Conservation (phyloP, 805 yeast genomes). For the Candida railenensis region DNA sequence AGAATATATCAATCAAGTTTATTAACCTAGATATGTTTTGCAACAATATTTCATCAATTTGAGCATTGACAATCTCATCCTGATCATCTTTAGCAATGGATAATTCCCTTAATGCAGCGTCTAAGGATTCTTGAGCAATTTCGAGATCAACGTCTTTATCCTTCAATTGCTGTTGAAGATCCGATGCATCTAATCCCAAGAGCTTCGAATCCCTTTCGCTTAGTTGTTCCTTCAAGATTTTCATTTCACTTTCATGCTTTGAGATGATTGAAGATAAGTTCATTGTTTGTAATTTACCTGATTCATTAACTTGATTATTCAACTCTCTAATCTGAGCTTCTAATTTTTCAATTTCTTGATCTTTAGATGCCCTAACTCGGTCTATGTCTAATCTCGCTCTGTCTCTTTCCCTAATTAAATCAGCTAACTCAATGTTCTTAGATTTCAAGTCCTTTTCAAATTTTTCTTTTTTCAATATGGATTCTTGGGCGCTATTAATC, state of each 20-base stretch:
- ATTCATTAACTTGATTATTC: constrained; percentile 54
- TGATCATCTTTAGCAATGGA: constrained; percentile 49
- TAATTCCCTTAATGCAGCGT: constrained; percentile 62
- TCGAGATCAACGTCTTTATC: constrained; percentile 80
- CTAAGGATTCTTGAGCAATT: constrained; percentile 76
- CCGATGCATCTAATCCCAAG: constrained; percentile 20
- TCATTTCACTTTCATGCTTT: constrained; percentile 64
- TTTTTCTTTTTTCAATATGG: constrained; percentile 78
- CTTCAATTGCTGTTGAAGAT: constrained; percentile 46
- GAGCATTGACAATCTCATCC: constrained; percentile 55
- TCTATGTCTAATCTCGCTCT: constrained; percentile 83
- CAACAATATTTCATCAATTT: constrained; percentile 52
- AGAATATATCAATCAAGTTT: constrained; percentile 64
- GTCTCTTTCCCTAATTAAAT: constrained; percentile 84
- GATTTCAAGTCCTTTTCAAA: constrained; percentile 80
- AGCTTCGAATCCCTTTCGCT: constrained; percentile 28
- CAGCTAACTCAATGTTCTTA: constrained; percentile 85
- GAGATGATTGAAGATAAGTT: constrained; percentile 59
- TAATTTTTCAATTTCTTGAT: constrained; percentile 61
- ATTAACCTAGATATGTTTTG: constrained; percentile 50
- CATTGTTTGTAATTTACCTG: constrained; percentile 62
- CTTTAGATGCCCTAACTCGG: constrained; percentile 61
- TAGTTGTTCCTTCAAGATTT: constrained; percentile 49
- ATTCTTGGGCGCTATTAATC: constrained; percentile 87
- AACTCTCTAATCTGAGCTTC: constrained; percentile 64